Evolutionary conservation across 257 asterid genomes (phyloP), one percentile per base, ranked within the genome.

Genomic region (Solanum bulbocastanum): DNA sequence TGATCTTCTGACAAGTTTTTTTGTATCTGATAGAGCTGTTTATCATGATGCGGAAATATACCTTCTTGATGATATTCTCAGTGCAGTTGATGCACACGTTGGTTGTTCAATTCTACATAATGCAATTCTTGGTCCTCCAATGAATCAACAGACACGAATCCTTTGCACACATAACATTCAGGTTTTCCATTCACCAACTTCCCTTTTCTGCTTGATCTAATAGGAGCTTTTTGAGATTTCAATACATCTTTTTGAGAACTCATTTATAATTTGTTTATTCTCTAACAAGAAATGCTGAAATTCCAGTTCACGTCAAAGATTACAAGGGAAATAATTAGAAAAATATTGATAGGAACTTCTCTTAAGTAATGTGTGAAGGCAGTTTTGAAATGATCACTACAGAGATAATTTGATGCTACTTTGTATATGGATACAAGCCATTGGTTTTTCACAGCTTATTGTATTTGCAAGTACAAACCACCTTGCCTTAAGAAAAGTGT

Each of bases 11-110:
- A 86, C 22, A 68, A 71, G n/a, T 62, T 42, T 35, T 46, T 72
- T 83, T 84, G 73, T 42, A 65, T 69, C 86, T 58, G 89, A 83
- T 95, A 97, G 99, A 92, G 98, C 99, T 85, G 87, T 97, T 88
- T 97, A 96, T 89, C 95, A 90, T 68, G 94, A 90, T 86, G 90
- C 96, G 5, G 94, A 97, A 73, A 87, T 89, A 86, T 93, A 92
- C 93, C 91, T 97, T 89, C 98, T 97, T 66, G 99, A 97, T 86
- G 98, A 97, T 90, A 94, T 97, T 87, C 95, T 97, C 91, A 96
- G 99, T 93, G 98, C 99, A 36, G 99, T 96, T 73, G 99, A 97
- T 90, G 98, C 98, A 75, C 99, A 97, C 88, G 99, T 97, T 89
- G 98, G 98, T 87, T 90, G 90, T 87, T 91, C 94, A 36, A 96